phyloP scores from a whole-genome alignment of 768 basidiomycete genomes.

The Amanita pseudoporphyria region DNA sequence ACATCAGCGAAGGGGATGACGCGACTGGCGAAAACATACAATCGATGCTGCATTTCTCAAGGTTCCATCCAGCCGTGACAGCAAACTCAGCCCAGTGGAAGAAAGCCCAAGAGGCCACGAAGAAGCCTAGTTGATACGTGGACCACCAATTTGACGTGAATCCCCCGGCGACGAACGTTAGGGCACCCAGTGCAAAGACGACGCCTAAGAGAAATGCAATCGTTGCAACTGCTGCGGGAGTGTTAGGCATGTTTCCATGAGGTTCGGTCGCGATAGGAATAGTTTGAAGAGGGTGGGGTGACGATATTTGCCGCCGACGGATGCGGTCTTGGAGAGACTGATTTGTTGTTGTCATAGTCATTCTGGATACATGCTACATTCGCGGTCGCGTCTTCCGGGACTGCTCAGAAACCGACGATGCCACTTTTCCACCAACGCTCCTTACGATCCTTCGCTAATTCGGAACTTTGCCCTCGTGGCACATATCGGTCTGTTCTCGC shows the following conservation, averaged over 20 bases:
- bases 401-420: constrained; percentile 11
- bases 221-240: constrained; percentile 65
- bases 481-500: constrained; percentile 57
- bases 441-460: constrained; percentile 32
- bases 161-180: constrained; percentile 40
- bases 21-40: constrained; percentile 49
- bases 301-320: constrained; percentile 25
- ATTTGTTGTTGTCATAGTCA: neutral
- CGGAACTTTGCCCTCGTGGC: constrained; percentile 86
- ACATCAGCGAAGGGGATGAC: neutral
- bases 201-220: constrained; percentile 85
- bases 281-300: constrained; percentile 39
- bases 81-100: constrained; percentile 96
- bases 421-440: constrained; percentile 19
- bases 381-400: constrained; percentile 3
- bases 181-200: constrained; percentile 48
- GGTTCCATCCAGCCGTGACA: constrained; percentile 93
- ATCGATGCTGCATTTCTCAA: constrained; percentile 84
- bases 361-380: constrained; percentile 12
- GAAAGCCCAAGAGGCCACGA: constrained; percentile 69
- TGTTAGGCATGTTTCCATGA: constrained; percentile 73
- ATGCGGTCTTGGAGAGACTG: neutral
- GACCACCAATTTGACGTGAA: constrained; percentile 45
- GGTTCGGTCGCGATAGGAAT: constrained; percentile 33
- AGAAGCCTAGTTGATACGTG: constrained; percentile 74